These are phyloP conservation scores for Aspergillus caelatus DNA, from an alignment of 2,329 filamentous ascomycete genomes.

Conservation along the genomic window DNA sequence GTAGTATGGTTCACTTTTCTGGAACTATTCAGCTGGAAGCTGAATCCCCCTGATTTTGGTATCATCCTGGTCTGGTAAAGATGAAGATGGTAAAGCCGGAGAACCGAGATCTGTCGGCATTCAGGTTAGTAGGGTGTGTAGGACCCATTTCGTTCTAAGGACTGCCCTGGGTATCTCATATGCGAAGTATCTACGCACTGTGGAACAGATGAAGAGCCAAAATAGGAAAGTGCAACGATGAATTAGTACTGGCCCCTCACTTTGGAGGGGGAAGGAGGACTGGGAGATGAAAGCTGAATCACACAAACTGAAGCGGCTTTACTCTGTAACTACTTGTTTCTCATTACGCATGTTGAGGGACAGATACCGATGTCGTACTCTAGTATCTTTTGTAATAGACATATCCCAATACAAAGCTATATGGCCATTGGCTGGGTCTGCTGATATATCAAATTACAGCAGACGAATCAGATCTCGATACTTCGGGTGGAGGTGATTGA, in stretches of 20 bases:
- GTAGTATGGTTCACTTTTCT: background rate
- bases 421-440: background rate
- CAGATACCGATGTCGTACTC: background rate
- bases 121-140: background rate
- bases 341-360: background rate
- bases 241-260: background rate
- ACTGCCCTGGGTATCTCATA: background rate
- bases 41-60: background rate
- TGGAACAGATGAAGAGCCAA: background rate
- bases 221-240: background rate
- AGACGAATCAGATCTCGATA: background rate
- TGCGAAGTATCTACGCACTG: background rate
- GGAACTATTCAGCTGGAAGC: background rate
- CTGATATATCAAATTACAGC: background rate
- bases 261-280: no score
- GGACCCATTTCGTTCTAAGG: background rate
- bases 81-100: background rate
- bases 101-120: background rate
- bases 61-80: background rate
- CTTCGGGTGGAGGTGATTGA: background rate
- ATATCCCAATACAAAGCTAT: background rate
- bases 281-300: background rate
- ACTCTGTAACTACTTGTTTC: background rate
- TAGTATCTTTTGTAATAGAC: background rate
- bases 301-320: background rate